Percentiles rank a stretch among this genome's conserved stretches.
Conservation (phyloP, 2,329 filamentous ascomycete species). For the Apiospora sp. region DNA sequence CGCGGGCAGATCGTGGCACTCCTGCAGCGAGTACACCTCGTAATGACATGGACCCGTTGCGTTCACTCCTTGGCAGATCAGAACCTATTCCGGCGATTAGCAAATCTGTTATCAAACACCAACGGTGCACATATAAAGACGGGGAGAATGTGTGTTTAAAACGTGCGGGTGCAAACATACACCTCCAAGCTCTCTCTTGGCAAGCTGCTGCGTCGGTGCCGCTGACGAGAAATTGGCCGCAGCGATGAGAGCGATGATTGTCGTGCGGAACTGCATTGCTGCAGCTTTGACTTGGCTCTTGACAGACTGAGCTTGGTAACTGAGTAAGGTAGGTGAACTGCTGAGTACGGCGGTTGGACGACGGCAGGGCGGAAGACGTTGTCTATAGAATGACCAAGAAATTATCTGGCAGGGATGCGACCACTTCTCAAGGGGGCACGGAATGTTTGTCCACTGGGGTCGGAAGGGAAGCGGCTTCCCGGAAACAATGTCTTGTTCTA, state of each 20-base stretch:
- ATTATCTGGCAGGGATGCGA: neutral
- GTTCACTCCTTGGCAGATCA: conserved; percentile 59
- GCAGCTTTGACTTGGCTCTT: neutral
- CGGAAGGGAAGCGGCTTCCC: neutral
- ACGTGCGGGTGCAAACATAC: conserved; percentile 47
- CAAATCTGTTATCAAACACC: neutral
- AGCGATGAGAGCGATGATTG: conserved; percentile 35
- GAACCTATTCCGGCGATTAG: conserved; percentile 46
- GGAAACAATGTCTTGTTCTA: neutral
- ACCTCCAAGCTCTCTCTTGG: conserved; percentile 55
- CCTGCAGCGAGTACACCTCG: conserved; percentile 50
- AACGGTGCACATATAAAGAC: conserved; percentile 11
- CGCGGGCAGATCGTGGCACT: conserved; percentile 54
- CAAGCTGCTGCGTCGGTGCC: conserved; percentile 39
- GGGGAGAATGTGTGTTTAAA: neutral
- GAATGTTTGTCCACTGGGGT: neutral
- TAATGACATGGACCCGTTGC: conserved; percentile 57
- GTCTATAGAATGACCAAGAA: neutral
- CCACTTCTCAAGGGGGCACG: neutral
- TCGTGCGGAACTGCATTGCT: conserved; percentile 38
- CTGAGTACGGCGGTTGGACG: neutral
- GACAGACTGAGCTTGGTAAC: neutral
- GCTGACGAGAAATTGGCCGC: conserved; percentile 37
- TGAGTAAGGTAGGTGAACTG: neutral
- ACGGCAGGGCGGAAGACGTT: neutral